phyloP scores from a whole-genome alignment of 495 filamentous ascomycete species.

The Podospora pseudoanserina region DNA sequence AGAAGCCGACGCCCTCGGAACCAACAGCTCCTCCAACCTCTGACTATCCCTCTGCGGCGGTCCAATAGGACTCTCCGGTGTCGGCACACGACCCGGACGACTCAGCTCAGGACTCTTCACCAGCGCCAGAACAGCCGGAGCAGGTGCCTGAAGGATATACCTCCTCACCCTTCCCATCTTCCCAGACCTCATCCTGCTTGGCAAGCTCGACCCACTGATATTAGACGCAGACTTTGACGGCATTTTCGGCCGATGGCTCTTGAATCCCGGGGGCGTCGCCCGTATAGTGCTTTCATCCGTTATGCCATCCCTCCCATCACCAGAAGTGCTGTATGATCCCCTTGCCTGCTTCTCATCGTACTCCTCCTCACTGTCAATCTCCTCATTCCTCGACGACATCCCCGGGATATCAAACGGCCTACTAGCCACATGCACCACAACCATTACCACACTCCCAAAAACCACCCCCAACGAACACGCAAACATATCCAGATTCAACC shows the following conservation, averaged over 20 bases:
- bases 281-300: not conserved
- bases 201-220: slow-evolving; percentile 3
- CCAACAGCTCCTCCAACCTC: not conserved
- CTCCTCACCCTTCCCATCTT: not conserved
- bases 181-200: not conserved
- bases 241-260: slow-evolving; percentile 6
- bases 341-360: not conserved
- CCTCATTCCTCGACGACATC: slow-evolving; percentile 5
- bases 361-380: not conserved
- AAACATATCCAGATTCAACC: slow-evolving; percentile 17
- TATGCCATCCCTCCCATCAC: not conserved
- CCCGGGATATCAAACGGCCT: slow-evolving; percentile 19
- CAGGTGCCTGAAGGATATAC: slow-evolving; percentile 9
- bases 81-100: not conserved
- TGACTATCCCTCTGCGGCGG: not conserved
- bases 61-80: not conserved
- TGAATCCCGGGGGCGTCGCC: not conserved
- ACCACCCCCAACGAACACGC: slow-evolving; percentile 15
- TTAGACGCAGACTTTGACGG: slow-evolving; percentile 2
- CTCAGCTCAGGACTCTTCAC: not conserved
- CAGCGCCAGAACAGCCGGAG: not conserved
- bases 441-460: slow-evolving; percentile 2
- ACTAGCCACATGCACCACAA: slow-evolving; percentile 2
- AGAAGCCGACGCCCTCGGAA: slow-evolving; percentile 3
- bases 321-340: not conserved